phyloP scores from a whole-genome alignment of 2,329 filamentous ascomycete genomes.

The Ophiostoma novo-ulmi region DNA sequence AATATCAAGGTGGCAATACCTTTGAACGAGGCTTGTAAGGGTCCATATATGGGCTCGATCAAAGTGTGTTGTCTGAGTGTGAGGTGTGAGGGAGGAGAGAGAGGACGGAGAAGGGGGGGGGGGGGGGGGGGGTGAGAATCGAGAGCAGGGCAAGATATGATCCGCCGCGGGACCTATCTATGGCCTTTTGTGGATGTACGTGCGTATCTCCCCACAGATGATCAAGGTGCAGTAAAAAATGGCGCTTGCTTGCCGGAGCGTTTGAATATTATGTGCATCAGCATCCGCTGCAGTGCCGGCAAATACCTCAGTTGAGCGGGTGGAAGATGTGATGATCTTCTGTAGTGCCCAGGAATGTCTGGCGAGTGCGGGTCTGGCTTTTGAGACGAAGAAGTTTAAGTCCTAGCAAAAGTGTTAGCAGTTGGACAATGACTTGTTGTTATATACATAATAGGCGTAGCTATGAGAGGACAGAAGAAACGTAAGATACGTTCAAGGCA shows the following conservation, averaged over 20 bases:
- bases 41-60: background rate
- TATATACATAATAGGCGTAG: too few relatives aligned
- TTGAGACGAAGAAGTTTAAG: background rate
- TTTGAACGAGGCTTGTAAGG: background rate
- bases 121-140: background rate
- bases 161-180: background rate
- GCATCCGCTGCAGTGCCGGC: background rate
- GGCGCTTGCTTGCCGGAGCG: background rate
- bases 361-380: background rate
- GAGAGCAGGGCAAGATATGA: background rate
- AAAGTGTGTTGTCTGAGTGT: background rate
- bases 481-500: too few relatives aligned
- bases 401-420: background rate
- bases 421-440: background rate
- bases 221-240: slow-evolving; percentile 1
- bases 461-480: too few relatives aligned
- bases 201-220: background rate
- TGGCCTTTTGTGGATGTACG: background rate
- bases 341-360: background rate
- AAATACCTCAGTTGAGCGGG: background rate
- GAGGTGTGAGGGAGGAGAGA: background rate
- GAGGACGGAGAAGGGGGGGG: background rate
- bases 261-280: background rate
- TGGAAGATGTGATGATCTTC: background rate
- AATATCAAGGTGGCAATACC: background rate